phyloP scores from a whole-genome alignment of 208 protist genomes.

The Leishmania aethiopica region DNA sequence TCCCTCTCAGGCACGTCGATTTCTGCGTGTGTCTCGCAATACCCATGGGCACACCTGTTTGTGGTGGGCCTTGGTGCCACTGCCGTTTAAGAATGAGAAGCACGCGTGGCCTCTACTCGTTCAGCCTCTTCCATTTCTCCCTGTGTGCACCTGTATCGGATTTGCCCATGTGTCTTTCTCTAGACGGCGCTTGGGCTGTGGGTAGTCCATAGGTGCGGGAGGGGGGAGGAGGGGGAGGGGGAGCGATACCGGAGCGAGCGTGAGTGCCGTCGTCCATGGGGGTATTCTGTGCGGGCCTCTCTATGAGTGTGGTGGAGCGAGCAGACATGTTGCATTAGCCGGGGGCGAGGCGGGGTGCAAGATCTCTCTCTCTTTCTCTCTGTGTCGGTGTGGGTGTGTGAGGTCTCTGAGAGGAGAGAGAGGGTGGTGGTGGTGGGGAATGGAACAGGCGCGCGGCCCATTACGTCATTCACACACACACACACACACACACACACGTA shows the following conservation, averaged over 20 bases:
- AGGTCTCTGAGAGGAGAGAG: background rate
- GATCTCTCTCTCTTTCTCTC: background rate
- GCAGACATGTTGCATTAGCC: background rate
- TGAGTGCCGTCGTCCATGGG: background rate
- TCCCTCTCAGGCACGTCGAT: background rate
- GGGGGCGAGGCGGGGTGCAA: background rate
- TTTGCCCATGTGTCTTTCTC: constrained; percentile 12
- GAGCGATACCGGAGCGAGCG: background rate
- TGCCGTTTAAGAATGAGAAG: too few species aligned
- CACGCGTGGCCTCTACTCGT: background rate
- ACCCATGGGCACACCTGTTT: background rate
- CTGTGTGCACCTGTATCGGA: background rate
- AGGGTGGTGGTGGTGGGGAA: background rate
- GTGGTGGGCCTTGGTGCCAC: too few species aligned
- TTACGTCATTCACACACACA: constrained; percentile 7
- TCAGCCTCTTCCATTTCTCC: background rate
- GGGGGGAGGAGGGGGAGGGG: background rate
- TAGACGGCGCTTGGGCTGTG: background rate
- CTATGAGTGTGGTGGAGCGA: background rate
- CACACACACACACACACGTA: background rate
- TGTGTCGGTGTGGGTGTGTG: background rate
- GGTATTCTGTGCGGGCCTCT: background rate
- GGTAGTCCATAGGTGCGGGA: background rate
- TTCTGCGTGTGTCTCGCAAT: background rate
- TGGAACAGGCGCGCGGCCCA: background rate